Base-by-base conservation (phyloP, 208 protist genomes). In the Phytomonas francai region DNA sequence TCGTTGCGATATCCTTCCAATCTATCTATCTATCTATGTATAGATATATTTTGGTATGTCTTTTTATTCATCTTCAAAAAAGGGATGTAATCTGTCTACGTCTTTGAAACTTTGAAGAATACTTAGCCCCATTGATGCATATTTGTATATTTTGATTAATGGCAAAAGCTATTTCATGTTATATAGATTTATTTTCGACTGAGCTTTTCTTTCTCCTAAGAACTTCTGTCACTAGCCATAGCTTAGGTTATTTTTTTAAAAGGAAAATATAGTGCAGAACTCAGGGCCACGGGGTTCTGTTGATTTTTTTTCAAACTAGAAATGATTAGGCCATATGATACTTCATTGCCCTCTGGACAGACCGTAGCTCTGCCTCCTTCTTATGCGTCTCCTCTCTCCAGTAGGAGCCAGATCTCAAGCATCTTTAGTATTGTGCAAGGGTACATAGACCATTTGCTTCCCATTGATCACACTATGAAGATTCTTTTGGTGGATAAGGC, bases 401-500 rank as follows among this genome's bases (percentile, higher is more conserved):
- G 56, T 59, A 59, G 29, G 8, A 8, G 29, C 8, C 28, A 59
- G 8, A 32, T 3, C 8, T 56, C 19, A 31, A 72, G 56, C 36
- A 77, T 84, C 64, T 87, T 84, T 59, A 67, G 72, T 12, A 65
- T 88, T 39, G 85, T 92, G 14, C 67, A 72, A 0, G 76, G 81
- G 63, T 95, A 92, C 72, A 68, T 91, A 30, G 72, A 84, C 33
- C 73, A 75, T 30, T 78, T 95, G 54, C 66, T 95, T 22, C 87
- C 84, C 7, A 42, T 70, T 14, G 85, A 91, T 67, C 78, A 78
- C 63, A 73, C 76, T 7, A 95, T 98, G 91, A 99, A 99, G 78
- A 91, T 98, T 27, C 88, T 99, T 0, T 81, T 99, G 28, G 74
- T 99, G 22, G 98, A 99, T 74, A 83, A 94, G 32, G 80, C 80